Evolutionary conservation across 1,139 yeast genomes (phyloP).

Genomic region (Suhomyces chickasaworum): DNA sequence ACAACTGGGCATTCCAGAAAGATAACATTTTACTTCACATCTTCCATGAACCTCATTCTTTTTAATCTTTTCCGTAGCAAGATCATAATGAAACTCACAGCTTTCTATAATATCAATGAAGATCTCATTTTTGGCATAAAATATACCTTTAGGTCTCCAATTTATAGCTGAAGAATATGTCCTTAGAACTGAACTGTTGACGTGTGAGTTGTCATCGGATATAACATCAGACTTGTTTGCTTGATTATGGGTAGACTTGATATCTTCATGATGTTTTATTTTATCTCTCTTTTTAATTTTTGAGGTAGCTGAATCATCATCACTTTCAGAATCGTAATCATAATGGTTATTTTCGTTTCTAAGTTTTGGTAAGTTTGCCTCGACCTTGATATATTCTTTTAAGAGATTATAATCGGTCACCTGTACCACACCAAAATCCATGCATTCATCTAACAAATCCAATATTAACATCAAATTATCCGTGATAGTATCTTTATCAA

Average conservation of each 20-base stretch:
- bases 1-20: slow-evolving; percentile 52
- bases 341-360: slow-evolving; percentile 14
- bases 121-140: slow-evolving; percentile 49
- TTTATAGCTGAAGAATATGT: slow-evolving; percentile 46
- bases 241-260: slow-evolving; percentile 44
- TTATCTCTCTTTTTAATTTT: slow-evolving; percentile 13
- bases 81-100: slow-evolving; percentile 43
- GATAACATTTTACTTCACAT: slow-evolving; percentile 42
- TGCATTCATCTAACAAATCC: slow-evolving; percentile 49
- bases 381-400: slow-evolving; percentile 48
- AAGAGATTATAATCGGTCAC: slow-evolving; percentile 47
- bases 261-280: slow-evolving; percentile 22
- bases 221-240: slow-evolving; percentile 39
- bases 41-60: slow-evolving; percentile 42
- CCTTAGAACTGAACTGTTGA: slow-evolving; percentile 62
- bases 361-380: slow-evolving; percentile 34
- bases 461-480: slow-evolving; percentile 44
- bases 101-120: slow-evolving; percentile 46
- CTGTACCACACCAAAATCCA: slow-evolving; percentile 48
- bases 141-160: slow-evolving; percentile 54
- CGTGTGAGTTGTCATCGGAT: slow-evolving; percentile 28
- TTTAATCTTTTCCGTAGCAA: slow-evolving; percentile 31
- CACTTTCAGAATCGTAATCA: slow-evolving; percentile 17
- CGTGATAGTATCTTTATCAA: slow-evolving; percentile 33
- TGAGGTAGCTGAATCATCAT: slow-evolving; percentile 17